Base-by-base conservation (phyloP, 768 basidiomycete genomes). In the Lepiota brunneoincarnata region DNA sequence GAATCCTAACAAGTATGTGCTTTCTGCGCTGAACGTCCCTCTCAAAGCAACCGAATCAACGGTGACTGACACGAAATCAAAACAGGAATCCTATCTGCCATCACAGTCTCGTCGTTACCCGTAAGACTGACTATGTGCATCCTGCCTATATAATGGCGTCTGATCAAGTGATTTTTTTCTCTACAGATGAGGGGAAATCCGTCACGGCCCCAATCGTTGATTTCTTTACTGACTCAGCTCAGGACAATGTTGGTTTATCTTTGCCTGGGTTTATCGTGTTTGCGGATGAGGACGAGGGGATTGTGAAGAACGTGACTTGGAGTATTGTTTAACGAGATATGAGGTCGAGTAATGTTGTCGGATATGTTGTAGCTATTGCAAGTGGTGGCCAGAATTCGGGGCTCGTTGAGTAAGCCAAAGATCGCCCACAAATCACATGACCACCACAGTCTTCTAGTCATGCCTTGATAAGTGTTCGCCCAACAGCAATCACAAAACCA, bases 1-100 rank as follows among this genome's bases (percentile, higher is more conserved):
- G 1, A 67, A 69, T 51, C 67, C 66, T 0, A 67, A 67, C 61
- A 61, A 62, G 64, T 66, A 58, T 24, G 54, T 49, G 21, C 11
- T 6, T 17, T 10, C 5, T 20, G 4, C 17, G 5, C 23, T 12
- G 5, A 23, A 9, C 34, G 36, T 10, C 21, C 18, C n/a, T 15
- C 9, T 20, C 6, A 21, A 49, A 37, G 3, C 23, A 31, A 36
- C 15, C 15, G 10, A 10, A 34, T 12, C 28, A 17, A 6, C 4
- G 12, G 20, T 34, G 18, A n/a, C 10, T 35, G 3, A 34, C 28
- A 31, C 6, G 10, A 34, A 34, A 34, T 12, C 23, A 9, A 31
- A 45, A 47, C 18, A 71, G 70, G 42, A 72, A 72, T 37, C 71
- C 71, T 0, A 66, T 72, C 42, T 71, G 70, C 60, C 42, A 53